Evolutionary conservation across 1,284 basidiomycete genomes (phyloP).

Genomic region (Rhodotorula sp.): DNA sequence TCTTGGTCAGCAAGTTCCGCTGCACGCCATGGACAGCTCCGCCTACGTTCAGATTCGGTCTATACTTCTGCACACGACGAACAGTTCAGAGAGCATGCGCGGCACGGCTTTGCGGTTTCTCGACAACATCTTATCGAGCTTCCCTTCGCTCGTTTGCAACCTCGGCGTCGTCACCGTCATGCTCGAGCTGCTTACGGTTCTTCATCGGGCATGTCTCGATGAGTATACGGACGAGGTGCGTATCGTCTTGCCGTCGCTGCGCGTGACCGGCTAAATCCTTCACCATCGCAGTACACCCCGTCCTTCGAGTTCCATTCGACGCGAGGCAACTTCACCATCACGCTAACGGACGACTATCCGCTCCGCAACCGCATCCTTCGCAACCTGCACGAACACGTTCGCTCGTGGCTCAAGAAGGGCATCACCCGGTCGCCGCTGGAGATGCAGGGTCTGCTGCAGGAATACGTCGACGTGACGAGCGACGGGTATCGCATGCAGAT

Average conservation of each 20-base stretch:
- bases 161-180: conserved; percentile 81
- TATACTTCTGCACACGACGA: conserved; percentile 77
- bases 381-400: conserved; percentile 70
- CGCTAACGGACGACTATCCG: conserved; percentile 82
- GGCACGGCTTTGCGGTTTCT: conserved; percentile 79
- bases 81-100: conserved; percentile 76
- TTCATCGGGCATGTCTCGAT: conserved; percentile 84
- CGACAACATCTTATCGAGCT: conserved; percentile 81
- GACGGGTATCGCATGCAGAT: conserved; percentile 19
- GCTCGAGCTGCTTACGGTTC: conserved; percentile 84
- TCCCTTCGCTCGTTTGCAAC: conserved; percentile 92
- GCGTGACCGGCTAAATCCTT: neutral
- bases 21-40: conserved; percentile 72
- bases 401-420: conserved; percentile 79
- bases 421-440: conserved; percentile 86
- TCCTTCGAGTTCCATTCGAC: conserved; percentile 78
- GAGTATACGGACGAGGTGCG: conserved; percentile 86
- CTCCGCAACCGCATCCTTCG: conserved; percentile 80
- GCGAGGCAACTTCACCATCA: conserved; percentile 65
- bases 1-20: conserved; percentile 69
- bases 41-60: conserved; percentile 72
- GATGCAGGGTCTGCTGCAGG: conserved; percentile 80
- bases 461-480: conserved; percentile 43
- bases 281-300: conserved; percentile 71
- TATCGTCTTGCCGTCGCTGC: conserved; percentile 2